Base-by-base conservation (phyloP, 2,329 filamentous ascomycete genomes). In the Colletotrichum kahawae region DNA sequence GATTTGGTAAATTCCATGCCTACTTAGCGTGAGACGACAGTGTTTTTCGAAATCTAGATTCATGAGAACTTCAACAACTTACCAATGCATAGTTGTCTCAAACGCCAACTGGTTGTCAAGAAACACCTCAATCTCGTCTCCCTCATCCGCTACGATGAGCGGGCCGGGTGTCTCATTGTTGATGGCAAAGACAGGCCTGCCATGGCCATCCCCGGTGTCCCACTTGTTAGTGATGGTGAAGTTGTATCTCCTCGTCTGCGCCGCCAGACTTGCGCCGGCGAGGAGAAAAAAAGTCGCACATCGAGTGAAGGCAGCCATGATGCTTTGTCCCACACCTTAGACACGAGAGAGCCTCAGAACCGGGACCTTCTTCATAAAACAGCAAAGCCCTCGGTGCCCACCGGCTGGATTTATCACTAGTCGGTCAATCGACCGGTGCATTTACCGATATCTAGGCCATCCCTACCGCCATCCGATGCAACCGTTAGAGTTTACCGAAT, bases 21-120 rank as follows among this genome's bases (percentile, higher is more conserved):
- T 71, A n/a, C 4, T 29, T 24, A 14, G 14, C 21, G 29, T 60
- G 21, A 34, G 2, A 7, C n/a, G 3, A 13, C n/a, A 51, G 43
- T 21, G 1, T 5, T 13, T 51, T 7, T 5, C 43, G 12, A 51
- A 13, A 13, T 21, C 43, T 7, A 51, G 12, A 13, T 13, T 6
- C n/a, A 10, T 13, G 43, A 51, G 43, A 51, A 51, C n/a, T 64
- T 64, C 24, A 21, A 24, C 13, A 6, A 48, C 67, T 24, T 34
- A 71, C 71, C 71, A 74, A 38, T 71, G 71, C 71, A 74, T 74
- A 21, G 71, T 74, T 4, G 71, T 74, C 38, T 74, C 71, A 9
- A 74, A 74, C 14, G 71, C 62, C 60, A 74, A 51, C 24, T 71
- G 71, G 27, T 74, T 74, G 8, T 74, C 71, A 9, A 74, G 54